Conservation (phyloP, 2,329 filamentous ascomycete species). For the Colletotrichum falcatum region DNA sequence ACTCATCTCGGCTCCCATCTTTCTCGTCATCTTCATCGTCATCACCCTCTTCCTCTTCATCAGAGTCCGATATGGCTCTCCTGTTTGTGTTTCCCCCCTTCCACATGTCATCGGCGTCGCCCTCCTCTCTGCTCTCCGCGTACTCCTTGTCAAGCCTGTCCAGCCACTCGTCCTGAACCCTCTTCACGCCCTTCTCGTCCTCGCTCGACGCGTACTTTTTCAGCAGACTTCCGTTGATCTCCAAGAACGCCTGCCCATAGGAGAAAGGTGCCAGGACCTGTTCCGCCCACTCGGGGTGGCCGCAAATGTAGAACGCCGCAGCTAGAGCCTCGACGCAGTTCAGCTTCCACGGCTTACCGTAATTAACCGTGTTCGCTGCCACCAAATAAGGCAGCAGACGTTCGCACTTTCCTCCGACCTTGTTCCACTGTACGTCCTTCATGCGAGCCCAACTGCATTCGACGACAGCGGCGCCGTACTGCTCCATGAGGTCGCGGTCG, state of each 20-base stretch:
- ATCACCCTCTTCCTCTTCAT: slow-evolving; percentile 64
- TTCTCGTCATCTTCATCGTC: slow-evolving; percentile 60
- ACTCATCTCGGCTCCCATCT: slow-evolving; percentile 58
- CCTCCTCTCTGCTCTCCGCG: slow-evolving; percentile 77
- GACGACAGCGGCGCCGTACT: slow-evolving; percentile 93
- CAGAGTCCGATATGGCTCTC: slow-evolving; percentile 63
- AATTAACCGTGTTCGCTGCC: slow-evolving; percentile 96
- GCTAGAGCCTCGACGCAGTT: slow-evolving; percentile 97
- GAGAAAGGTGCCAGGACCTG: slow-evolving; percentile 85
- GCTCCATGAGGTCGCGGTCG: slow-evolving; percentile 83
- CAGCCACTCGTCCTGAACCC: slow-evolving; percentile 88
- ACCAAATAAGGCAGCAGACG: slow-evolving; percentile 93
- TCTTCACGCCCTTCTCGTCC: slow-evolving; percentile 85
- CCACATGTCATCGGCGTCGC: slow-evolving; percentile 82
- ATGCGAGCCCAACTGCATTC: slow-evolving; percentile 98
- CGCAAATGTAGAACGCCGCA: slow-evolving; percentile 93
- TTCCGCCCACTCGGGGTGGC: slow-evolving; percentile 90
- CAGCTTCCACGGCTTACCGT: slow-evolving; percentile 92
- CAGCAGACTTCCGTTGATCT: slow-evolving; percentile 87
- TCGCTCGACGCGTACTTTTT: slow-evolving; percentile 87
- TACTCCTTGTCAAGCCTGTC: slow-evolving; percentile 92
- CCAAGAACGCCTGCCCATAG: slow-evolving; percentile 88
- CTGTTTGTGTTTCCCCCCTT: slow-evolving; percentile 90
- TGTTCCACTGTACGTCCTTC: slow-evolving; percentile 88
- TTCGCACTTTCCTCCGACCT: slow-evolving; percentile 94